Base-by-base conservation (phyloP, 768 basidiomycete genomes). In the Suillus alpinus region DNA sequence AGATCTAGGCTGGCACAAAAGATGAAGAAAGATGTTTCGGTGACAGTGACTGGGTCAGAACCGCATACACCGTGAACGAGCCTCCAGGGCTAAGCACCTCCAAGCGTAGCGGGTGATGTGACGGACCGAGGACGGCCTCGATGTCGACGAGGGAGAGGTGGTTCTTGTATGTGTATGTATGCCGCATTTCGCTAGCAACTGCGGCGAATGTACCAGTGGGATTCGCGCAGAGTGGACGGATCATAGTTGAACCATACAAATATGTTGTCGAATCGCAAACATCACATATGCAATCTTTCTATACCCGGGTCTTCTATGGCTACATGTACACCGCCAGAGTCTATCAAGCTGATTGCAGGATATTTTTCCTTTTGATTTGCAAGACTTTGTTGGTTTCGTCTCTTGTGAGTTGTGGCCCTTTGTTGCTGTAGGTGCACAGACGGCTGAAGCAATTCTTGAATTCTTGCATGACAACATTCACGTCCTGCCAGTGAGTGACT, bases 21-120 rank as follows among this genome's bases (percentile, higher is more conserved):
- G 52, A 10, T 55, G 52, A 37, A 13, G 52, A 55, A 18, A 55
- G 52, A 26, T 16, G 36, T 9, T 18, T 37, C 1, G 52, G 36
- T 1, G 23, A 39, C 9, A 12, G 9, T 9, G 20, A 10, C 12
- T 9, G 13, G 5, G 32, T 63, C 82, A 63, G 66, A 90, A 91
- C 78, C 3, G 87, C 81, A 74, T 91, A 87, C 31, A 92, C 71
- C 1, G 86, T 86, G 64, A 93, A 94, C 62, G 88, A 92, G 18
- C 83, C 85, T 57, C 85, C 86, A 1, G 92, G 92, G 70, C 90
- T 89, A 60, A 92, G 69, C 3, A 94, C 76, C 69, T 94, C 92
- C 53, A 93, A 81, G 32, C 81, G 76, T 8, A 23, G 52, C 14
- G 52, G 52, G 16, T 55, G 52, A 55, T 55, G 52, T 1, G 52